Base-by-base conservation (phyloP, 805 yeast genomes). In the Candida silvicultrix region DNA sequence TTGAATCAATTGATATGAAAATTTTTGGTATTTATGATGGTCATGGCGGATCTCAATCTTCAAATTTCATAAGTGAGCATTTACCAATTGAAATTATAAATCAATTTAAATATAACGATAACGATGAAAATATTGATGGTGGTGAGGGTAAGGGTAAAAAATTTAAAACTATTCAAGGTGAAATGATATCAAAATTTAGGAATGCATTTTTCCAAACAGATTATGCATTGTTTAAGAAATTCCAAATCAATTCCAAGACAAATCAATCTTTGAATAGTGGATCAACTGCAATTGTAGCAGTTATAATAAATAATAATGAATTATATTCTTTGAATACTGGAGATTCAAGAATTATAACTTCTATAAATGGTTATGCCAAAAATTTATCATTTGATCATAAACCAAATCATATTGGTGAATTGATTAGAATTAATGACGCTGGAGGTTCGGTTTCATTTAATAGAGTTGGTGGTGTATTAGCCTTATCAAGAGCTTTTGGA, bases 401-500 rank as follows among this genome's bases (percentile, higher is more conserved):
- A 69, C 98, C 99, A 20, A 85, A 86, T 39, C 89, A 92, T 62
- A 95, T 88, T 64, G 97, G 97, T 44, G 99, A 92, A 66, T 77
- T 85, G 63, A 81, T 94, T 37, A 74, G 99, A 60, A 92, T 92
- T 48, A 81, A 83, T 54, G 89, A 90, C 45, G 96, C 96, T 23
- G 97, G 98, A 47, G 98, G 97, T 3, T 87, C 81, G 56, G 97
- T 92, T 28, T 95, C 88, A 40, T 77, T 82, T 64, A 96, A 96
- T 45, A 78, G 99, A 65, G 98, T 92, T 42, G 94, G 94, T 63
- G 98, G 98, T 45, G 88, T 89, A 53, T 75, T 92, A 65, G 98
- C 98, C 0, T 73, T 92, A 51, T 84, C 95, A 43, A 75, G 98
- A 63, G 97, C 97, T 46, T 86, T 92, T 63, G 88, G 89, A 25